Conservation (phyloP, 805 yeast species). For the Saccharomyces mikatae region DNA sequence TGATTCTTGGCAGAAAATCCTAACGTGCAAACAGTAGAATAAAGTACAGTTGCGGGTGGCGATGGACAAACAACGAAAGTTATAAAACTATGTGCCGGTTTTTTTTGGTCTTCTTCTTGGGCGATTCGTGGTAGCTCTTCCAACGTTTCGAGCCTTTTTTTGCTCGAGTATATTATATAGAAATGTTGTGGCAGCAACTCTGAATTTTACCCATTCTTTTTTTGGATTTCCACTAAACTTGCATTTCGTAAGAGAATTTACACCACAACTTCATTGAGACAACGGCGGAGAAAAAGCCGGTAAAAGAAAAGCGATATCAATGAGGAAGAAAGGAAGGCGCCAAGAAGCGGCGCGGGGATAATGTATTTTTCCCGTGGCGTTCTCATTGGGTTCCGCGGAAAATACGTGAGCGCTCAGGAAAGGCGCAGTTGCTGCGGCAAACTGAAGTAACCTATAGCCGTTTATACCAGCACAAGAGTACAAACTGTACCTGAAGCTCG, state of each 20-base stretch:
- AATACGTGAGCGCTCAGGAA: background rate
- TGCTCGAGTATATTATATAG: background rate
- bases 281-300: background rate
- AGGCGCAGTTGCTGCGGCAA: background rate
- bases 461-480: background rate
- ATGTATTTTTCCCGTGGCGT: background rate
- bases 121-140: background rate
- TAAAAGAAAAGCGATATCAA: slow-evolving; percentile 19
- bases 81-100: background rate
- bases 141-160: background rate
- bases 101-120: background rate
- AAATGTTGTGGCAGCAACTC: background rate
- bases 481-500: background rate
- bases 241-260: background rate
- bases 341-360: background rate
- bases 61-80: background rate
- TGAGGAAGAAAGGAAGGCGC: slow-evolving; percentile 7
- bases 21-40: background rate
- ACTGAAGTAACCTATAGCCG: background rate
- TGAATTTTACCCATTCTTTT: background rate
- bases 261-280: background rate
- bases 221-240: background rate
- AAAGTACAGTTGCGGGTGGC: background rate
- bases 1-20: background rate
- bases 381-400: background rate